phyloP scores from a whole-genome alignment of 208 protist genomes.

The Polymyxa betae region DNA sequence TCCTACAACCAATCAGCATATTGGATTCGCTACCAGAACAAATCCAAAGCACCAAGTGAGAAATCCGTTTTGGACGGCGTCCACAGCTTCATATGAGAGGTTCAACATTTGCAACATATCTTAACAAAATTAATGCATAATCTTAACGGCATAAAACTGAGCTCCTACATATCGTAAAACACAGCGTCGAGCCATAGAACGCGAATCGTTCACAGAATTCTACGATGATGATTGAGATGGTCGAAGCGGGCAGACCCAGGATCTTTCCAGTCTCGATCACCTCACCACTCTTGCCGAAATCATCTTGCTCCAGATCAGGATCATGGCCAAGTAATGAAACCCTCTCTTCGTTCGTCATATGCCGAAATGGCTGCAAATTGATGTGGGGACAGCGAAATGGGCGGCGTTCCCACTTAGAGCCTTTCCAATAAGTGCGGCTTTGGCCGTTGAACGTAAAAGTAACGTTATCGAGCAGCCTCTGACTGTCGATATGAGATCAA shows the following conservation, averaged over 20 bases:
- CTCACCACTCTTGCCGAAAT: no score
- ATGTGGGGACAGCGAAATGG: no score
- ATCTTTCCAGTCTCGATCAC: no score
- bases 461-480: no score
- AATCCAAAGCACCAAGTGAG: background rate
- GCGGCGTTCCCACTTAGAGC: no score
- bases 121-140: background rate
- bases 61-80: background rate
- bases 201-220: conserved; percentile 9
- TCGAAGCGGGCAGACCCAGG: background rate
- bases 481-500: no score
- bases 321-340: no score
- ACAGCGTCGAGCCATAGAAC: background rate
- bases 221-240: conserved; percentile 8
- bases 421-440: no score
- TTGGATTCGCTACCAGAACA: background rate
- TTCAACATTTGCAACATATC: background rate
- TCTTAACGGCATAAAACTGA: background rate
- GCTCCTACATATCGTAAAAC: background rate
- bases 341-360: no score
- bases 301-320: no score
- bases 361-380: no score
- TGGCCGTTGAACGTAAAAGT: no score
- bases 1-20: background rate
- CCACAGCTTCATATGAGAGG: background rate